Evolutionary conservation across 352 stramenopile species (phyloP).

Genomic region (Globisporangium rhizosaccharum): DNA sequence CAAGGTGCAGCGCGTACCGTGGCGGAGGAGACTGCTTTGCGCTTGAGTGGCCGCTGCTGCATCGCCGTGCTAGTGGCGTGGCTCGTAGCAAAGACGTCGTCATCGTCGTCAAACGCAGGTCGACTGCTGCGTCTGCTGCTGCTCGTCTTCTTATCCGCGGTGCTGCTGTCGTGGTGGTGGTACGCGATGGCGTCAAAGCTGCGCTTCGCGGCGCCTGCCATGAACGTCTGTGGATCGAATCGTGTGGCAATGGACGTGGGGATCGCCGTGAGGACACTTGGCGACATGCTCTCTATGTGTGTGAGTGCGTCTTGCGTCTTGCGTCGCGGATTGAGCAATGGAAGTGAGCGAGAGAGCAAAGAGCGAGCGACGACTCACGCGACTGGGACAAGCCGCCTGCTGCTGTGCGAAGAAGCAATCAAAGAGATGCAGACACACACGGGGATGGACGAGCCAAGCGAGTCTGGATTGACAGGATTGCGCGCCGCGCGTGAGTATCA

Average conservation of each 20-base stretch:
- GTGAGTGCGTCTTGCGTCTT: not conserved
- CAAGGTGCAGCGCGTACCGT: conserved; percentile 16
- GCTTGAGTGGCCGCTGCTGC: conserved; percentile 17
- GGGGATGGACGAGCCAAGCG: not conserved
- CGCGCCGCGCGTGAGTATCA: not conserved
- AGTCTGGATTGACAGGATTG: not conserved
- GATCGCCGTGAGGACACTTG: not conserved
- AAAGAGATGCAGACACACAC: not conserved
- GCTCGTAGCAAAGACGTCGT: conserved; percentile 21
- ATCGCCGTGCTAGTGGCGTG: not conserved
- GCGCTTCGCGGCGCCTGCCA: not conserved
- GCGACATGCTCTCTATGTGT: not conserved
- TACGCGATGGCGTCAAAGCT: not conserved
- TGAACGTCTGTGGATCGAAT: conserved; percentile 2
- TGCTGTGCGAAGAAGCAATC: no score
- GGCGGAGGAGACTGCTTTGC: conserved; percentile 21
- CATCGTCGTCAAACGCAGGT: conserved; percentile 1
- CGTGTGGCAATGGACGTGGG: not conserved
- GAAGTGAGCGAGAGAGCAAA: not conserved
- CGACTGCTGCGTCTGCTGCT: not conserved
- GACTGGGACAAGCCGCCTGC: conserved; percentile 1
- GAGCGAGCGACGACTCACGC: not conserved
- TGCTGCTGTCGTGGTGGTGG: not conserved
- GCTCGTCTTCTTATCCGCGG: not conserved
- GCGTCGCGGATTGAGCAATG: not conserved